Evolutionary conservation across 306 rosid species (phyloP).

Genomic region (Mucuna pruriens): DNA sequence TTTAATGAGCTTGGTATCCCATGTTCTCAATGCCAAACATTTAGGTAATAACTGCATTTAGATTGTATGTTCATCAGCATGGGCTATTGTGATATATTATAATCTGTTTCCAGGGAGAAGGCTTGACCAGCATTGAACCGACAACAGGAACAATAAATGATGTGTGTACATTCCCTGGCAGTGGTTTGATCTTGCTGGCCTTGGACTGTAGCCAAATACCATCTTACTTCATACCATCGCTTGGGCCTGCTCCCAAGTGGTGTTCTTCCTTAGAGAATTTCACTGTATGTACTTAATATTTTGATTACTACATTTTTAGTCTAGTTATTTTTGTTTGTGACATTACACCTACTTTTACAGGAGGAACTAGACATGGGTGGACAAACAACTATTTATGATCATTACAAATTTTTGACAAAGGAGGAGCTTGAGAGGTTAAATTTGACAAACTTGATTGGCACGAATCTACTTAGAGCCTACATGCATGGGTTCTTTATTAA

Average conservation of each 20-base stretch:
- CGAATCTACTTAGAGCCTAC: slow-evolving; percentile 77
- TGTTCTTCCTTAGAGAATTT: slow-evolving; percentile 82
- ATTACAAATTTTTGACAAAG: slow-evolving; percentile 78
- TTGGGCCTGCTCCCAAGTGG: slow-evolving; percentile 99
- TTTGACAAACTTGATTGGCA: slow-evolving; percentile 80
- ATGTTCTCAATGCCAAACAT: background rate
- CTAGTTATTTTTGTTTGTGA: slow-evolving; percentile 32
- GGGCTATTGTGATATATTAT: slow-evolving; percentile 18
- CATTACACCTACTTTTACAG: slow-evolving; percentile 52
- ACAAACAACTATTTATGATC: slow-evolving; percentile 73
- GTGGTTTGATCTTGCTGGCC: slow-evolving; percentile 91
- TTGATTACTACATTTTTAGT: slow-evolving; percentile 26
- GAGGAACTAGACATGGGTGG: slow-evolving; percentile 85
- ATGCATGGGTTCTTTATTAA: slow-evolving; percentile 89
- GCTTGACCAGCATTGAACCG: slow-evolving; percentile 95
- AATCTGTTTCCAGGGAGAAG: slow-evolving; percentile 73
- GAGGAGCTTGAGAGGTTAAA: slow-evolving; percentile 88
- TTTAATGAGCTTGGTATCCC: slow-evolving; percentile 21
- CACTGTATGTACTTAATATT: slow-evolving; percentile 62
- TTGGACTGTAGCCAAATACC: slow-evolving; percentile 88
- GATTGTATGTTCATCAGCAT: background rate
- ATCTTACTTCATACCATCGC: slow-evolving; percentile 84
- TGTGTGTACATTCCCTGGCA: slow-evolving; percentile 75
- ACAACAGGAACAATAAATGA: slow-evolving; percentile 80
- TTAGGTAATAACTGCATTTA: slow-evolving; percentile 21